Evolutionary conservation across 1,139 yeast species (phyloP).

Genomic region (Candida glucosophila): DNA sequence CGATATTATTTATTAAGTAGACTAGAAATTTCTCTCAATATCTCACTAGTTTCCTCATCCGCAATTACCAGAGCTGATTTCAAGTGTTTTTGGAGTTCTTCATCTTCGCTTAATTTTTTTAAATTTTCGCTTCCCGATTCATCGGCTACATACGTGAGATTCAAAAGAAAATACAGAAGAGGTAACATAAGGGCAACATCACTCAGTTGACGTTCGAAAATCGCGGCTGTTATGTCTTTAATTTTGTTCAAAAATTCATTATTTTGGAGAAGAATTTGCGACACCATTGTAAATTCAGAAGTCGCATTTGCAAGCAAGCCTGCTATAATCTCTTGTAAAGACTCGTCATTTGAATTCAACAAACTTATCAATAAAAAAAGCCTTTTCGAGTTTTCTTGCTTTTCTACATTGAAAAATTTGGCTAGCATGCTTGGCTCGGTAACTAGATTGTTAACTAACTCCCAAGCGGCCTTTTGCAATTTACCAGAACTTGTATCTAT

Average conservation of each 20-base stretch:
- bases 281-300: slow-evolving; percentile 38
- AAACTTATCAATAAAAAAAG: slow-evolving; percentile 30
- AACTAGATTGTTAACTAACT: slow-evolving; percentile 39
- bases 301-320: slow-evolving; percentile 45
- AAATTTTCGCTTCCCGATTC: no score
- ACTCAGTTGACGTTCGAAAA: slow-evolving; percentile 23
- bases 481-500: slow-evolving; percentile 26
- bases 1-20: slow-evolving; percentile 3
- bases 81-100: no score
- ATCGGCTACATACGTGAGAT: slow-evolving; percentile 22
- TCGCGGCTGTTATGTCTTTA: slow-evolving; percentile 10
- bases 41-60: slow-evolving; percentile 11
- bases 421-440: slow-evolving; percentile 36
- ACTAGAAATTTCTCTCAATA: slow-evolving; percentile 9
- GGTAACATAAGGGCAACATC: slow-evolving; percentile 29
- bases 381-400: slow-evolving; percentile 20
- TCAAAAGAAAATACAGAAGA: slow-evolving; percentile 22
- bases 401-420: slow-evolving; percentile 40
- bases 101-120: no score
- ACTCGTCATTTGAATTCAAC: slow-evolving; percentile 27
- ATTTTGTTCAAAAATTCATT: slow-evolving; percentile 17
- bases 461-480: slow-evolving; percentile 40
- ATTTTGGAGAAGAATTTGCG: slow-evolving; percentile 20
- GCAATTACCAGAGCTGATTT: no score
- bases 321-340: slow-evolving; percentile 33